These are phyloP conservation scores for Beta vulgaris DNA, from an alignment of 148 eudicot species.

Conservation along the genomic window DNA sequence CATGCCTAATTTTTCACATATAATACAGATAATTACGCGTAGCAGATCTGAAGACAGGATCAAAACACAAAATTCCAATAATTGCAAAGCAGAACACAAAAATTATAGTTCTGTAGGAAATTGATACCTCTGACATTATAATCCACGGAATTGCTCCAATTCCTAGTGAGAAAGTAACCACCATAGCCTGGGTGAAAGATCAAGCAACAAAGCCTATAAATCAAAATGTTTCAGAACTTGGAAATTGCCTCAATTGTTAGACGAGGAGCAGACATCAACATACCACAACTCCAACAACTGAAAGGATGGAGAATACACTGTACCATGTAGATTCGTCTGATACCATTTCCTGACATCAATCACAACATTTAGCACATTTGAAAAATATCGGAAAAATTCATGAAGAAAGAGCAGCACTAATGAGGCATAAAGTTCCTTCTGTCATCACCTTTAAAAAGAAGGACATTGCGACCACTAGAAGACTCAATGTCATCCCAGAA, in stretches of 20 bases:
- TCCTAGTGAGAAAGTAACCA: constrained; percentile 79
- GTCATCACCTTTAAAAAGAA: constrained; percentile 70
- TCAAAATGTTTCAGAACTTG: background rate
- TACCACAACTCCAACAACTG: constrained; percentile 95
- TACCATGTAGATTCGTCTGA: constrained; percentile 51
- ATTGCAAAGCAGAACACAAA: background rate
- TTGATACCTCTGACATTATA: constrained; percentile 92
- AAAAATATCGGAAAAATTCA: background rate
- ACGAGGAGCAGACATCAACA: constrained; percentile 22
- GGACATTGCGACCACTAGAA: constrained; percentile 61
- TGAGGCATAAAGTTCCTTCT: background rate
- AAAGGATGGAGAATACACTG: constrained; percentile 49
- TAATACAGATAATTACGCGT: background rate
- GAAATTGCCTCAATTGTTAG: background rate
- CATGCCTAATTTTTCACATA: background rate
- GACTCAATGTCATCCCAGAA: constrained; percentile 66
- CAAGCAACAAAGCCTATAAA: background rate
- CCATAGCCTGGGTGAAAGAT: constrained; percentile 59
- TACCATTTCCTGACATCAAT: constrained; percentile 44
- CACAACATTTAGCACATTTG: background rate
- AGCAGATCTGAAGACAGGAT: background rate
- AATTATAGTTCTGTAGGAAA: background rate
- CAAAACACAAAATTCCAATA: background rate
- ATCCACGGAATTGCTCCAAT: constrained; percentile 95
- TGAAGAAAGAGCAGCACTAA: background rate